A percentile compares a stretch with the other conserved stretches of the same genome.
phyloP scores from a whole-genome alignment of 805 yeast genomes.

The Wickerhamiella sergipiensis region DNA sequence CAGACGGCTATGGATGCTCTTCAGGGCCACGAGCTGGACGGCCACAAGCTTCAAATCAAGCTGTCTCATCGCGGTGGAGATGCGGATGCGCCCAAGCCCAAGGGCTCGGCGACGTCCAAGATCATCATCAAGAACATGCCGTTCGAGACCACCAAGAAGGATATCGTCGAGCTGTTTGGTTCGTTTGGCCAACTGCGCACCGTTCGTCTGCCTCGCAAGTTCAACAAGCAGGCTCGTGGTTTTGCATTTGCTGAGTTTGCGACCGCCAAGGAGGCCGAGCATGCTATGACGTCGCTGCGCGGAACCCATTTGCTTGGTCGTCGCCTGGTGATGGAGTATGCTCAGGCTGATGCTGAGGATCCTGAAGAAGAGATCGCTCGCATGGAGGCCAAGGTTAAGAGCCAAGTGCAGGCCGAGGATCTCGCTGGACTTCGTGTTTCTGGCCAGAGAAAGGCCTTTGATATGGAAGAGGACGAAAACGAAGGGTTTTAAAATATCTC shows the following conservation, averaged over 20 bases:
- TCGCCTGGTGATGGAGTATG: constrained; percentile 84
- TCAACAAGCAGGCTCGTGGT: constrained; percentile 90
- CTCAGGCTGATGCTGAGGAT: constrained; percentile 65
- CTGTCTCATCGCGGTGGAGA: constrained; percentile 57
- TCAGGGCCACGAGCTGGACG: constrained; percentile 71
- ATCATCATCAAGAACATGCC: constrained; percentile 94
- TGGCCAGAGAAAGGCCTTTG: constrained; percentile 52
- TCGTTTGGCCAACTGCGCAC: constrained; percentile 91
- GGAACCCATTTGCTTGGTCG: constrained; percentile 97
- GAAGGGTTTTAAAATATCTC: background rate
- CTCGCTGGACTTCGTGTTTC: constrained; percentile 52
- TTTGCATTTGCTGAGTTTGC: constrained; percentile 94
- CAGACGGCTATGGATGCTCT: constrained; percentile 54
- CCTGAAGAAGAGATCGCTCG: constrained; percentile 84
- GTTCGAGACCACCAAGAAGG: constrained; percentile 87
- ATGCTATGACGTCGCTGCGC: constrained; percentile 81
- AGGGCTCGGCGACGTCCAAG: constrained; percentile 31
- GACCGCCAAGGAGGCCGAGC: constrained; percentile 79
- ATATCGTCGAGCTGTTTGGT: constrained; percentile 81
- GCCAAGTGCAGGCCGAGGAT: constrained; percentile 63
- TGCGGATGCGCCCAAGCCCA: constrained; percentile 18
- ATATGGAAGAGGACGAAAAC: constrained; percentile 45
- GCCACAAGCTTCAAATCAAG: constrained; percentile 81
- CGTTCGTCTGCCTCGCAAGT: constrained; percentile 91
- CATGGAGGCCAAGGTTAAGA: constrained; percentile 75